Evolutionary conservation across 2,329 filamentous ascomycete species (phyloP), one percentile per base, ranked within the genome.

Genomic region (Colletotrichum salicis): DNA sequence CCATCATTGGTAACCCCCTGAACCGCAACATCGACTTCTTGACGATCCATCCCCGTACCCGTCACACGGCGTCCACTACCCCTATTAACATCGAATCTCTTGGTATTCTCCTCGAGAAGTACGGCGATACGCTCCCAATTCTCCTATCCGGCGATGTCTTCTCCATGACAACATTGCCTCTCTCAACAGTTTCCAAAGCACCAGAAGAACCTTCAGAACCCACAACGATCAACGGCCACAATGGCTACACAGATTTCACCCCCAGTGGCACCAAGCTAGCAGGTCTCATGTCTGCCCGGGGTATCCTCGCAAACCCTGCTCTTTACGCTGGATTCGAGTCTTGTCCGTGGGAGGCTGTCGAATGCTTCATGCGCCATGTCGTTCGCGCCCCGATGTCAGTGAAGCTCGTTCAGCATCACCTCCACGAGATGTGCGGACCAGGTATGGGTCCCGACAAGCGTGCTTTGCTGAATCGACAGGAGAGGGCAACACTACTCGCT

Each of bases 121-220:
- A 88, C 77, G 81, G 87, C 61, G 77, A 83, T 61, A 83, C 82
- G n/a, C 84, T 93, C 0, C 92, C 91, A 0, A 85, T 92, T 48
- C 82, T 93, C 7, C 86, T 91, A 3, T 93, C 92, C n/a, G 91
- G 92, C 19, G 91, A 93, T 75, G 87, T 92, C 24, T 93, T 92
- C 75, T 86, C 89, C 35, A 82, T 91, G 62, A 80, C 80, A 62
- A 76, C 84, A 12, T 81, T 90, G 31, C 87, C 87, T 13, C 85
- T 87, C 60, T 74, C 78, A 31, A 74, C 79, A 7, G 77, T 78
- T 45, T 58, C 73, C 27, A 74, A 74, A 62, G 31, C 57, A 13
- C 10, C 19, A 22, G 22, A 33, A 31, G 56, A 29, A 19, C n/a
- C 55, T 22, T 27, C 12, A 45, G 54, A 65, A 41, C 37, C 33